Evolutionary conservation across 768 basidiomycete species (phyloP), one percentile per base, ranked within the genome.

Genomic region (Amylocystis lapponica): DNA sequence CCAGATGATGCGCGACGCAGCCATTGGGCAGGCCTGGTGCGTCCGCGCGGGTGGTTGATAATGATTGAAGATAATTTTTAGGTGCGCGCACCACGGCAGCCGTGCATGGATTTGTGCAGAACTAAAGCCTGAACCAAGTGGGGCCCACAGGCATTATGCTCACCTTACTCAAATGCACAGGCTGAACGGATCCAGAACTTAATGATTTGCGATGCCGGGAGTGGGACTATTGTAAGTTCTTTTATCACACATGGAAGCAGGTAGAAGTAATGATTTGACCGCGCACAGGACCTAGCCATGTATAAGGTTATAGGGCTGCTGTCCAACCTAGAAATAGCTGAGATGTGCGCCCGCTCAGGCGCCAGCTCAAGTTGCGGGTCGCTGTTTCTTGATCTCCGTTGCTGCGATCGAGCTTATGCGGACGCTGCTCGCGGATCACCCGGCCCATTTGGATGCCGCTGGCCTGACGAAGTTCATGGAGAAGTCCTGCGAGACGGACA

Each of bases 141-240:
- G 91, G 2, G 90, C 89, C n/a, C 91, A 91, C 7, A 85, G 92
- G 8, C 90, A 94, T 47, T 91, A 88, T 47, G 87, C 85, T 3
- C 79, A 84, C 46, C 69, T 93, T 39, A 86, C 86, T 23, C 79
- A 85, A 46, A 67, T 93, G 3, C 86, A 91, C 62, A 81, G 82
- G 51, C 66, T 93, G 41, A 80, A 77, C 76, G 86, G 0, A 83
- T 81, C 17, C 88, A 93, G 56, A 88, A 81, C 50, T 93, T 93
- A 58, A 81, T 93, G 61, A 86, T 94, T n/a, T 89, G 86, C 56
- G 91, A 94, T 62, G 89, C 88, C 16, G 90, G 63, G 26, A 87
- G 88, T 58, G 87, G 86, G 57, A 87, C 83, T 10, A 82, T 86
- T 36, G 74, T 70, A 65, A 36, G 72, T 66, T 49, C 10, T n/a